A percentile compares a stretch with the other conserved stretches of the same genome.
These are phyloP conservation scores for Rhizopus microsporus DNA, from an alignment of 371 early-diverging fungal genomes.

Conservation along the genomic window DNA sequence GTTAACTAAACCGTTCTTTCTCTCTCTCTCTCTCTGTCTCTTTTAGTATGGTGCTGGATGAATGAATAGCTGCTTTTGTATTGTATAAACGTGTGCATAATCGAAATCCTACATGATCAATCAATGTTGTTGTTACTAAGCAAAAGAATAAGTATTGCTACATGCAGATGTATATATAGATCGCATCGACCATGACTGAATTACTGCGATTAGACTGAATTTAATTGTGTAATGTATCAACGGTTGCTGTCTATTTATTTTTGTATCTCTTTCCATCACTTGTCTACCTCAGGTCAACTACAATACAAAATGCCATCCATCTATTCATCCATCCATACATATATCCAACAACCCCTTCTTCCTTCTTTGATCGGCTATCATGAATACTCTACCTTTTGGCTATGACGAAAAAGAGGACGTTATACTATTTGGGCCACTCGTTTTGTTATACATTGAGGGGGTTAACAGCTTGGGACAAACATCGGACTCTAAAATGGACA, in stretches of 20 bases:
- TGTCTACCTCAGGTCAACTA: neutral
- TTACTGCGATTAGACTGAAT: too few species aligned
- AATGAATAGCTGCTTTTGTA: neutral
- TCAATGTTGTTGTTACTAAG: too few species aligned
- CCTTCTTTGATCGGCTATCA: neutral
- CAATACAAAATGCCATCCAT: neutral
- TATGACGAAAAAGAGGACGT: constrained; percentile 32
- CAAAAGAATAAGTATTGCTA: too few species aligned
- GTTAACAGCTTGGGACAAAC: neutral
- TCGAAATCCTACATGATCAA: too few species aligned
- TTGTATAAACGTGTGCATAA: neutral
- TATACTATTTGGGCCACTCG: constrained; percentile 1
- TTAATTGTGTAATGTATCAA: too few species aligned
- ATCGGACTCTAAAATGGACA: neutral
- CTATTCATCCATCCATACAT: constrained; percentile 18
- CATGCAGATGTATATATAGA: too few species aligned
- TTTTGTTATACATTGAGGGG: neutral
- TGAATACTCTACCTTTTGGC: constrained; percentile 17
- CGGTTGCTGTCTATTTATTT: neutral
- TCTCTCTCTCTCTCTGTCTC: neutral
- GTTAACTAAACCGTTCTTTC: neutral
- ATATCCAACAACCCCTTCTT: neutral
- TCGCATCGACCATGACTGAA: too few species aligned
- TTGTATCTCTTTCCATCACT: neutral
- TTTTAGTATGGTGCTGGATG: neutral